Percentiles rank a stretch among this genome's conserved stretches.
phyloP scores from a whole-genome alignment of 352 stramenopile genomes.

The Globisporangium middletonii region DNA sequence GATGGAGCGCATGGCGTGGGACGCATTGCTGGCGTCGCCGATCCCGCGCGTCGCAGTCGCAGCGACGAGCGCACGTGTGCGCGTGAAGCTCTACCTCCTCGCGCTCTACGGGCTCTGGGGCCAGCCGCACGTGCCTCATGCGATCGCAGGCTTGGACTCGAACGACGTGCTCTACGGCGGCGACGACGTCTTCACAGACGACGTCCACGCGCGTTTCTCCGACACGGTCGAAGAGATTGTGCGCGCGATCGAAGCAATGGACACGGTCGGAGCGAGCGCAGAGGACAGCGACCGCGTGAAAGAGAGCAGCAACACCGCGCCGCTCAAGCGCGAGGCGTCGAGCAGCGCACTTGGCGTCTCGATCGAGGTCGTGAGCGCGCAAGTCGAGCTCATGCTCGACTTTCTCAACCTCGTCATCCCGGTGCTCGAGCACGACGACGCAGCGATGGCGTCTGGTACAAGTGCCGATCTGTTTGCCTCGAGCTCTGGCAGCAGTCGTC shows the following conservation, averaged over 20 bases:
- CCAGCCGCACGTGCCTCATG: slow-evolving; percentile 30
- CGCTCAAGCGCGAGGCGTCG: not conserved
- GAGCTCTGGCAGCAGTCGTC: slow-evolving; percentile 10
- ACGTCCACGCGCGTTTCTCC: slow-evolving; percentile 45
- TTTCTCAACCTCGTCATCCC: slow-evolving; percentile 44
- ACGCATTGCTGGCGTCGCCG: not conserved
- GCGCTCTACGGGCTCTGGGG: slow-evolving; percentile 64
- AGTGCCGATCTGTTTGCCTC: not conserved
- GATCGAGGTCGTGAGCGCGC: slow-evolving; percentile 10
- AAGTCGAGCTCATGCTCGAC: slow-evolving; percentile 57
- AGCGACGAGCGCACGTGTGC: slow-evolving; percentile 22
- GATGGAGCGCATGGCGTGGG: slow-evolving; percentile 43
- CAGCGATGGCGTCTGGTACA: not conserved
- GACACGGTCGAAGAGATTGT: slow-evolving; percentile 43
- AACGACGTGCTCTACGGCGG: slow-evolving; percentile 85
- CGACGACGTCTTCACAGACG: slow-evolving; percentile 38
- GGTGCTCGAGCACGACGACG: slow-evolving; percentile 27
- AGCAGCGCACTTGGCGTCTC: not conserved
- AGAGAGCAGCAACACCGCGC: not conserved
- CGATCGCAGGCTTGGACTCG: slow-evolving; percentile 54
- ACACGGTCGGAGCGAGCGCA: not conserved
- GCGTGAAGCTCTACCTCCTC: slow-evolving; percentile 31
- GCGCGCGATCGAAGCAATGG: slow-evolving; percentile 39
- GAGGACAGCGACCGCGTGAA: not conserved
- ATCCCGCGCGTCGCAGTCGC: slow-evolving; percentile 7